Base-by-base conservation (phyloP, 2,329 filamentous ascomycete species). In the Cladosporium oxysporum region DNA sequence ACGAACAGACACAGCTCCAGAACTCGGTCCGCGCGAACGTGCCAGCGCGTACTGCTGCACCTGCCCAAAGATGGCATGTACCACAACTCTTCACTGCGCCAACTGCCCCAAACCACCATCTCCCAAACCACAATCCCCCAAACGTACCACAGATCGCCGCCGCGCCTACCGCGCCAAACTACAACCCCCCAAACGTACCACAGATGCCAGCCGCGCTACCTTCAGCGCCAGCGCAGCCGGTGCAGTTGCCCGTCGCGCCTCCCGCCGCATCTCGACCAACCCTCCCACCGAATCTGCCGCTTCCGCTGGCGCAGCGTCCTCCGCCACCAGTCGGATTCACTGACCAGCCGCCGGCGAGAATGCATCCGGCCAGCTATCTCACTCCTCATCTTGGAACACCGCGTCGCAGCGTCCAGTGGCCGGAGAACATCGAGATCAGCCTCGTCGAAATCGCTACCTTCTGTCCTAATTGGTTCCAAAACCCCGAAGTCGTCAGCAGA, bases 371-470 rank as follows among this genome's bases (percentile, higher is more conserved):
- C 29, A 37, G 12, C n/a, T 62, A 53, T 37, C 44, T 62, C 29
- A 21, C 5, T 12, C n/a, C 18, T 7, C 23, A 58, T 18, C 8
- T 60, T 5, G 66, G 57, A 14, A 44, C 59, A 1, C 65, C 66
- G 7, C 44, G 58, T 3, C 47, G 47, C 59, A 62, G 66, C 21
- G 65, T 65, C 11, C 62, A 62, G 52, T 67, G 62, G 31, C 68
- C 67, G 11, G 12, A 23, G 21, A 52, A 64, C 66, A 50, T 67
- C n/a, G 60, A 64, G n/a, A 67, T 70, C 60, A 64, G 67, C 57
- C 33, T 70, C 16, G 37, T 65, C 3, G 68, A 70, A 35, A 64
- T 70, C 14, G 66, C 53, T 53, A 65, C 59, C 26, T 70, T 67
- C 67, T 63, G 63, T 29, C 67, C 67, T 7, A 62, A 59, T 50